phyloP scores from a whole-genome alignment of 2,329 filamentous ascomycete genomes.

The Blastomyces silverae region DNA sequence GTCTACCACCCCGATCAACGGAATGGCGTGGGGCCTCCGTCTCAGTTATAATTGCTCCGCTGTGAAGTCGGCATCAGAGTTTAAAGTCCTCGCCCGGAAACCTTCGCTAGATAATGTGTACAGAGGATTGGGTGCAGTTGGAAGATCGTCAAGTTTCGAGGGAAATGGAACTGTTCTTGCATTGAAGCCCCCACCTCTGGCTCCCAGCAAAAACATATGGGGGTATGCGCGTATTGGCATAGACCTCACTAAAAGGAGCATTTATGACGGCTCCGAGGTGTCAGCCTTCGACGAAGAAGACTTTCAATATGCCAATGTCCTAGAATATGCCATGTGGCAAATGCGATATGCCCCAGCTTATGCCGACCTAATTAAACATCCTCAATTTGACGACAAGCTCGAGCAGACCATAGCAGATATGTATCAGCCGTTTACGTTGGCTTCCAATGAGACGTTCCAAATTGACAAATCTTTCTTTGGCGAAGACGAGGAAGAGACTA shows the following conservation, averaged over 20 bases:
- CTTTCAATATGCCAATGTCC: background rate
- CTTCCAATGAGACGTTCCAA: background rate
- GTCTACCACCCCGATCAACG: constrained; percentile 13
- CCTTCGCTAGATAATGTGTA: no score
- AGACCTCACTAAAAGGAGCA: background rate
- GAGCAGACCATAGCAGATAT: constrained; percentile 12
- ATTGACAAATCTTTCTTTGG: constrained; percentile 3
- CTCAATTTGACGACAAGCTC: constrained; percentile 11
- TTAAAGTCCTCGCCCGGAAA: constrained; percentile 10
- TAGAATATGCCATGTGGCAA: constrained; percentile 10
- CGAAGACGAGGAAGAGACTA: background rate
- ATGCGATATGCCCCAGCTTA: constrained; percentile 2
- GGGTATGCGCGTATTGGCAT: background rate
- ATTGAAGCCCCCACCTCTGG: background rate
- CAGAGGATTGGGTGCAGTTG: background rate
- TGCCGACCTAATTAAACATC: background rate
- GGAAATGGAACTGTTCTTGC: background rate
- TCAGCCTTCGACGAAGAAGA: constrained; percentile 7
- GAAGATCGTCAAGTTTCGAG: background rate
- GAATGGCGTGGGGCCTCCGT: constrained; percentile 15
- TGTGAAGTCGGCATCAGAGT: constrained; percentile 14
- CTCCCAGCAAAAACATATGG: constrained; percentile 4
- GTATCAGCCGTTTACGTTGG: constrained; percentile 6
- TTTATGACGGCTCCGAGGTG: constrained; percentile 1
- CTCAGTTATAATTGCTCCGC: constrained; percentile 15